Evolutionary conservation across 768 basidiomycete species (phyloP).

Genomic region (Mycena sanguinolenta): DNA sequence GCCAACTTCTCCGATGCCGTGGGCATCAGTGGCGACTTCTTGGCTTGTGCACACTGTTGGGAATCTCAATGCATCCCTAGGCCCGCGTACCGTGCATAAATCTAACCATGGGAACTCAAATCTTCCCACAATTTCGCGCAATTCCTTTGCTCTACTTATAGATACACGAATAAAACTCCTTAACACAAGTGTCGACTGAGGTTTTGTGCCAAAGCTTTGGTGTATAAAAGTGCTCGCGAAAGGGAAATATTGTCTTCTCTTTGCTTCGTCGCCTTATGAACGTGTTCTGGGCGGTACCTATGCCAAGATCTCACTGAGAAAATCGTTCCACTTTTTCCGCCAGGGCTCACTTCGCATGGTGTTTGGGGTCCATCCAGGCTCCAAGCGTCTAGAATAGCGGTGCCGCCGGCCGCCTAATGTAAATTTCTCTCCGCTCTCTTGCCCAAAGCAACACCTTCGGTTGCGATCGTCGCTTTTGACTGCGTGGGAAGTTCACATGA

Average conservation of each 20-base stretch:
- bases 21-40: not conserved
- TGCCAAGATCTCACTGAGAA: not conserved
- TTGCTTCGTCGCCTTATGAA: not conserved
- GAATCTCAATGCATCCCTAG: not conserved
- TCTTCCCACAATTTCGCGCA: not conserved
- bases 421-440: too few relatives aligned
- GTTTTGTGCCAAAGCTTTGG: not conserved
- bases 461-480: too few relatives aligned
- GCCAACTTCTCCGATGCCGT: not conserved
- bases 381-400: not conserved
- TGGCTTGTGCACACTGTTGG: not conserved
- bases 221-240: not conserved
- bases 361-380: not conserved
- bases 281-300: not conserved
- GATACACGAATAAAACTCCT: not conserved
- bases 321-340: not conserved
- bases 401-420: not conserved
- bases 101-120: too few relatives aligned
- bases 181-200: not conserved
- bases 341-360: not conserved
- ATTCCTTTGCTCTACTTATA: not conserved
- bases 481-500: too few relatives aligned
- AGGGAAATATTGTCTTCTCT: not conserved
- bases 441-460: too few relatives aligned
- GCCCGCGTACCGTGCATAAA: too few relatives aligned